Evolutionary conservation across 352 stramenopile genomes (phyloP), one percentile per base, ranked within the genome.

Genomic region (Pseudoperonospora humuli): DNA sequence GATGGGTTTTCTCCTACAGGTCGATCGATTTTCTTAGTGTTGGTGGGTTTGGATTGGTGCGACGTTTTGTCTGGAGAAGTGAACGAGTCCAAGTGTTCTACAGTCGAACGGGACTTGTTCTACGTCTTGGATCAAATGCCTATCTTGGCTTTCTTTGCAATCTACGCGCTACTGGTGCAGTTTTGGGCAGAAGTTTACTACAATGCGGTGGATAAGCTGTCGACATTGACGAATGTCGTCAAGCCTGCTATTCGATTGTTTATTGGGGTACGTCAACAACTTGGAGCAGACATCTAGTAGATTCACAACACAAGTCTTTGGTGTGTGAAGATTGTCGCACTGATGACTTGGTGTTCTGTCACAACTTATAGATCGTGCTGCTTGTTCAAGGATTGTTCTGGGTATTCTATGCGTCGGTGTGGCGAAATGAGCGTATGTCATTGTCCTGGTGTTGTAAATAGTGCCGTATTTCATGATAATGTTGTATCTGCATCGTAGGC

Each of bases 101-200:
- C 54, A 5, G 50, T 61, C 21, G 69, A 92, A 57, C 75, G 77
- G 35, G 75, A 93, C 18, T 45, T 89, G 34, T 93, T 93, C 57
- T 93, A 93, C 64, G 73, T 91, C 23, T 45, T 89, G 51, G 79
- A 93, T 21, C 79, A 93, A 50, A 35, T 84, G 14, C 82, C 82
- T 9, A 90, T 92, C 43, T 42, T 93, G 36, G 63, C 82, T 4
- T 89, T 91, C 52, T 83, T 93, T 34, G 71, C 74, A 5, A 72
- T 85, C 36, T 92, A 93, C 44, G 67, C 77, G 18, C 57, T 93
- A 45, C 66, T 93, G 18, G 64, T 91, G 53, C 75, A 92, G 43
- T 93, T 93, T 35, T 93, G 82, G 82, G 82, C 82, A 5, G 79
- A 93, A 51, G 78, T 93, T 10, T 93, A 93, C 45, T 93, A 89